Evolutionary conservation across 202 grass and related monocot species (phyloP), one percentile per base, ranked within the genome.

Genomic region (Panicum virgatum): DNA sequence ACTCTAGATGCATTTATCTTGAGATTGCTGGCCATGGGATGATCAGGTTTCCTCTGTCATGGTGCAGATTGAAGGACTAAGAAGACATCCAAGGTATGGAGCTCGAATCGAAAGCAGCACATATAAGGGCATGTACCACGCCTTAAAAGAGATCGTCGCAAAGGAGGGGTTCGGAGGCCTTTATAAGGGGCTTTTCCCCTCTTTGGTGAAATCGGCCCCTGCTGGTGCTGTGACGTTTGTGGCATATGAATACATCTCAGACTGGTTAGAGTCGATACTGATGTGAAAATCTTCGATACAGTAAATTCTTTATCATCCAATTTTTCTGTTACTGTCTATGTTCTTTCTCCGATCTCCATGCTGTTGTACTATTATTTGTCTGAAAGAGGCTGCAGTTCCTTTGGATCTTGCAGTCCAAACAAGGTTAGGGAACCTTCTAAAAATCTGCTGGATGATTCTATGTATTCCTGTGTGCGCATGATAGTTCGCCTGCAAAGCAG

Each of bases 171-270:
- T 84, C 54, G 77, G 87, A 59, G 93, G 91, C 60, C 89, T 99
- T 71, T 99, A 96, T 75, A 99, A 99, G 80, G 96, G 96, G 46
- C 92, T 99, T 75, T 83, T 96, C 48, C 96, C 96, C 12, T 96
- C 93, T 39, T 54, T 99, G 54, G 86, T 99, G 76, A 99, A 99
- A 89, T 96, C 96, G 15, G 96, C 96, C 60, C 96, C 96, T 56
- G 96, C 96, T 73, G 91, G 89, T 79, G 96, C 96, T 15, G 93
- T 99, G 78, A 99, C 96, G 27, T 99, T 99, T 81, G 68, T 96
- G 85, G 89, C 93, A 75, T 99, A 96, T 27, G 93, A 99, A 81
- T 86, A 94, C 85, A 92, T 92, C 77, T 99, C 96, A 60, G 87
- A 92, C 74, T 92, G 85, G 87, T 86, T 99, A 92, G 91, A 94